Evolutionary conservation across 768 basidiomycete genomes (phyloP).

Genomic region (Tricholoma sp.): DNA sequence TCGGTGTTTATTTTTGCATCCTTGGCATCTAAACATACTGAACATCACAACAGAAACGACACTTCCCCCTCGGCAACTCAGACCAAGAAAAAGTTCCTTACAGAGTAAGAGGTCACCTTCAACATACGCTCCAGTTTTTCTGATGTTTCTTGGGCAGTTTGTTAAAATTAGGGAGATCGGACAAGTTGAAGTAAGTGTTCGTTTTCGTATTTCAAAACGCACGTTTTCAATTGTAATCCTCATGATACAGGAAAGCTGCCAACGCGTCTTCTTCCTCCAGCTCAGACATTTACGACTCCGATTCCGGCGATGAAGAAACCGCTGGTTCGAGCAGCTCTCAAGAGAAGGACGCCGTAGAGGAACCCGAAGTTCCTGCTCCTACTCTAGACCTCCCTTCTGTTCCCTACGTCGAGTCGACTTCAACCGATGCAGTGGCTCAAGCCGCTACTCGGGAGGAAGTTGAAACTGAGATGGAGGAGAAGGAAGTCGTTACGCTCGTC

Average conservation of each 20-base stretch:
- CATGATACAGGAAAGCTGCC: not conserved
- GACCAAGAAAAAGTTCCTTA: too few species aligned
- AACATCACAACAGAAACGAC: too few species aligned
- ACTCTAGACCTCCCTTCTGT: not conserved
- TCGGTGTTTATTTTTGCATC: too few species aligned
- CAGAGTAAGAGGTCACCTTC: too few species aligned
- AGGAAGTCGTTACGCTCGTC: not conserved
- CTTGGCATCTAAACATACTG: too few species aligned
- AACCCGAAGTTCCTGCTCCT: not conserved
- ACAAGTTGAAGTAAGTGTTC: not conserved
- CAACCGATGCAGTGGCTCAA: too few species aligned
- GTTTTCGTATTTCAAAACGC: not conserved
- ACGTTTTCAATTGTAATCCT: not conserved
- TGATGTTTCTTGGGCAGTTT: not conserved
- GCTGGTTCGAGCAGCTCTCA: not conserved
- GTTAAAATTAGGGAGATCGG: not conserved
- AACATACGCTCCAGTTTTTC: too few species aligned
- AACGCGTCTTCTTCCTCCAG: not conserved
- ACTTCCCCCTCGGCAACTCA: too few species aligned
- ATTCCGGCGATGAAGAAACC: not conserved
- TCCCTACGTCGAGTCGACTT: not conserved
- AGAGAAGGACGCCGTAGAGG: not conserved
- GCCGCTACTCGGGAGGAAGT: not conserved
- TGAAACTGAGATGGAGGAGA: not conserved
- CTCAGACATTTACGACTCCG: too few species aligned